phyloP scores from a whole-genome alignment of 345 rosid species.

The Carallia pectinifolia region DNA sequence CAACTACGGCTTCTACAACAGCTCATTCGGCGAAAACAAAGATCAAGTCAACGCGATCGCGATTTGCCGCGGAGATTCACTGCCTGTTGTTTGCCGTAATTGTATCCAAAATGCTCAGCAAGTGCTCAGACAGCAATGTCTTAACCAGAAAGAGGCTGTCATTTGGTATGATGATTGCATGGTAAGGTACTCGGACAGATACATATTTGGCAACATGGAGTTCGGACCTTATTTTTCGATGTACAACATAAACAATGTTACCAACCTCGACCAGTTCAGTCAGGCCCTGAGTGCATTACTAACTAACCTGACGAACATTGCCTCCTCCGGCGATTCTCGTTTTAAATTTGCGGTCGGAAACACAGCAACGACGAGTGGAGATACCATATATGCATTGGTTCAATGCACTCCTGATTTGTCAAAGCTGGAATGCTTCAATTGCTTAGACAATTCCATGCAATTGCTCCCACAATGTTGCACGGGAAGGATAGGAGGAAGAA shows the following conservation, averaged over 20 bases:
- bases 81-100: slow-evolving; percentile 25
- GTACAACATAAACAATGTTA: background rate
- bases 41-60: slow-evolving; percentile 31
- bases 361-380: background rate
- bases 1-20: background rate
- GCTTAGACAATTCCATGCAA: slow-evolving; percentile 13
- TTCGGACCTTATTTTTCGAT: background rate
- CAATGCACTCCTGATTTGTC: slow-evolving; percentile 48
- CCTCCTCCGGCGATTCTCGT: slow-evolving; percentile 21
- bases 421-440: slow-evolving; percentile 6
- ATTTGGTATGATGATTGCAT: slow-evolving; percentile 35
- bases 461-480: slow-evolving; percentile 27
- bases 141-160: slow-evolving; percentile 27
- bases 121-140: slow-evolving; percentile 19
- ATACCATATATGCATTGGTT: slow-evolving; percentile 31
- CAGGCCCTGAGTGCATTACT: slow-evolving; percentile 11
- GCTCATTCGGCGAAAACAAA: slow-evolving; percentile 3
- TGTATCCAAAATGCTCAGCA: slow-evolving; percentile 32
- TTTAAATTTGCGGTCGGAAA: slow-evolving; percentile 22
- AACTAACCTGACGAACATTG: slow-evolving; percentile 7
- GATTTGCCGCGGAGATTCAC: slow-evolving; percentile 45
- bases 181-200: slow-evolving; percentile 22
- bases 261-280: slow-evolving; percentile 15
- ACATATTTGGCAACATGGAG: background rate
- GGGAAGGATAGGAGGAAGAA: slow-evolving; percentile 28